phyloP scores from a whole-genome alignment of 2,329 filamentous ascomycete species.

The Claviceps monticola region DNA sequence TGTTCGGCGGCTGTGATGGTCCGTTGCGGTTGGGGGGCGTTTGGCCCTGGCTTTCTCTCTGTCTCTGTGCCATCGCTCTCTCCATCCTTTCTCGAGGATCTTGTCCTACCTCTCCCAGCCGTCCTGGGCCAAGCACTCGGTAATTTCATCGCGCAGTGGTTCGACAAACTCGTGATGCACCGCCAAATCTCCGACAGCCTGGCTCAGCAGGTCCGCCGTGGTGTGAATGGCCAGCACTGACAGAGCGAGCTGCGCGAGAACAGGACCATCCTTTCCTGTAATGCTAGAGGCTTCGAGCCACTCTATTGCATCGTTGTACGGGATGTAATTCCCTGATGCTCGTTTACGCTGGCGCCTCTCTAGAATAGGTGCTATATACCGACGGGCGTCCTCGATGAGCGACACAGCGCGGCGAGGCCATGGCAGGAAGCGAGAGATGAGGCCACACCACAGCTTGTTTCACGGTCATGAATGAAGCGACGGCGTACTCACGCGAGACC shows the following conservation, averaged over 20 bases:
- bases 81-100: too few relatives aligned
- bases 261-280: slow-evolving; percentile 4
- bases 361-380: neutral
- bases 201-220: slow-evolving; percentile 21
- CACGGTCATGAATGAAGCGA: slow-evolving; percentile 17
- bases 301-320: slow-evolving; percentile 34
- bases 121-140: neutral
- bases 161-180: slow-evolving; percentile 23
- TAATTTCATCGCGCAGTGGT: slow-evolving; percentile 28
- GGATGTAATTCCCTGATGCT: slow-evolving; percentile 11
- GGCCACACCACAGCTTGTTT: slow-evolving; percentile 24
- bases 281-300: slow-evolving; percentile 36
- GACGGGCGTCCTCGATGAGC: neutral
- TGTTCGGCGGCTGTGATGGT: too few relatives aligned
- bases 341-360: neutral
- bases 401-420: neutral
- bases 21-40: too few relatives aligned
- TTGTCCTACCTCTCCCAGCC: slow-evolving; percentile 3
- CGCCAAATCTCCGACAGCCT: slow-evolving; percentile 20
- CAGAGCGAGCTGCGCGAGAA: slow-evolving; percentile 10
- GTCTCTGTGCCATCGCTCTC: too few relatives aligned
- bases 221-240: slow-evolving; percentile 40
- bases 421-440: slow-evolving; percentile 16
- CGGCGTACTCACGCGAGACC: slow-evolving; percentile 26
- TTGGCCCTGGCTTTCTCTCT: too few relatives aligned